Percentiles rank a stretch among this genome's conserved stretches.
These are phyloP conservation scores for Fraxinus excelsior DNA, from an alignment of 257 asterid species.

Conservation along the genomic window DNA sequence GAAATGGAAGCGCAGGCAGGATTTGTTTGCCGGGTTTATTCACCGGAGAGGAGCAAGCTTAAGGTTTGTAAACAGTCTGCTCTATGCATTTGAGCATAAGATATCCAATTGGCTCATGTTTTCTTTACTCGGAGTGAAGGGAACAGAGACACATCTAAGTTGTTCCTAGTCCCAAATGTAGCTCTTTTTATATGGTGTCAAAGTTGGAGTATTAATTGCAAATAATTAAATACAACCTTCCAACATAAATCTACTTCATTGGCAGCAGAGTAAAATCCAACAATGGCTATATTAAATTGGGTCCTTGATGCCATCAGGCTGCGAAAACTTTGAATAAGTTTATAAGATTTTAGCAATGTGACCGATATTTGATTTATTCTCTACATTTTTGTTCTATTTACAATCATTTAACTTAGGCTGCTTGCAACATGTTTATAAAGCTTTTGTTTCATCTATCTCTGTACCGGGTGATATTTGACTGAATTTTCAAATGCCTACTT, in stretches of 20 bases:
- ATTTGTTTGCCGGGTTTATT: constrained; percentile 76
- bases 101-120: neutral
- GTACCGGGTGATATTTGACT: neutral
- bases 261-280: too few species aligned
- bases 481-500: too few species aligned
- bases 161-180: too few species aligned
- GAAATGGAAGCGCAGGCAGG: constrained; percentile 87
- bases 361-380: too few species aligned
- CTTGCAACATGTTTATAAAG: neutral
- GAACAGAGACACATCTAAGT: too few species aligned
- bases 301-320: too few species aligned
- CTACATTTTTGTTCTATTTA: neutral
- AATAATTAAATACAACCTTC: too few species aligned
- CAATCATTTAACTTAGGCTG: constrained; percentile 8
- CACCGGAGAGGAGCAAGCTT: constrained; percentile 89
- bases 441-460: neutral
- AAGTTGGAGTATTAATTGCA: neutral
- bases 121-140: neutral
- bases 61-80: constrained; percentile 50
- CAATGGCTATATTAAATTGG: too few species aligned
- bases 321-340: neutral
- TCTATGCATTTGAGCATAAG: constrained; percentile 6
- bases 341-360: too few species aligned
- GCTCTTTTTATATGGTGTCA: too few species aligned
- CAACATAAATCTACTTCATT: too few species aligned